Base-by-base conservation (phyloP, 1,284 basidiomycete species). In the Trichosporon sp. region DNA sequence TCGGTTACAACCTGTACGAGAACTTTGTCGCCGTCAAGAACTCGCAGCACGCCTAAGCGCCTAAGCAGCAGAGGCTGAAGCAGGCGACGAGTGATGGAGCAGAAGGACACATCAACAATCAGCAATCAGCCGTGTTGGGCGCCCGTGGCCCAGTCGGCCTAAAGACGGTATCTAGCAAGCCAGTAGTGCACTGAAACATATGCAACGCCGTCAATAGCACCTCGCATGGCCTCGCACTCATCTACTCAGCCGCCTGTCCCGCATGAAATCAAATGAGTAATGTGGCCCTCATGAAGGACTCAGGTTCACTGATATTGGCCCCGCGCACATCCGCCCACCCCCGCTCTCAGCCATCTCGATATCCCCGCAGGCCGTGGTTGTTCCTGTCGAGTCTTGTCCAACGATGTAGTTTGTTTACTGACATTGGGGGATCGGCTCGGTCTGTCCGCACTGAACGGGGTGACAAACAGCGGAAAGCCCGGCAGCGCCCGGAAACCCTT, bases 11-110 rank as follows among this genome's bases (percentile, higher is more conserved):
- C 81, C 40, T 70, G 81, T 78, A 16, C 14, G 66, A 40, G 70
- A 92, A 91, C 81, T 89, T 85, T 35, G 88, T 88, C 5, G 80
- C 76, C 67, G 77, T 84, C 61, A 78, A 76, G 71, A 71, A 80
- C 68, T 79, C 82, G 79, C 74, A 79, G 78, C 68, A 54, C 59
- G 59, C 59, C 7, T 63, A 63, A 35, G 35, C 32, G 5, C 10
- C 10, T 14, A 4, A 51, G 48, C 48, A 26, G 48, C 16, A 51
- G 6, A 51, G n/a, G n/a, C n/a, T 19, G 48, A 51, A n/a, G n/a
- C 5, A 51, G 8, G 16, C 16, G n/a, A 51, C n/a, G n/a, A 51
- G 51, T 54, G 8, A 54, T 26, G 51, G 48, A 54, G 19, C 51
- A 48, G 46, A 48, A 19, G 21, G 8, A 54, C 51, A 54, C 21